Base-by-base conservation (phyloP, 345 rosid genomes). In the Rhodomyrtus tomentosa region DNA sequence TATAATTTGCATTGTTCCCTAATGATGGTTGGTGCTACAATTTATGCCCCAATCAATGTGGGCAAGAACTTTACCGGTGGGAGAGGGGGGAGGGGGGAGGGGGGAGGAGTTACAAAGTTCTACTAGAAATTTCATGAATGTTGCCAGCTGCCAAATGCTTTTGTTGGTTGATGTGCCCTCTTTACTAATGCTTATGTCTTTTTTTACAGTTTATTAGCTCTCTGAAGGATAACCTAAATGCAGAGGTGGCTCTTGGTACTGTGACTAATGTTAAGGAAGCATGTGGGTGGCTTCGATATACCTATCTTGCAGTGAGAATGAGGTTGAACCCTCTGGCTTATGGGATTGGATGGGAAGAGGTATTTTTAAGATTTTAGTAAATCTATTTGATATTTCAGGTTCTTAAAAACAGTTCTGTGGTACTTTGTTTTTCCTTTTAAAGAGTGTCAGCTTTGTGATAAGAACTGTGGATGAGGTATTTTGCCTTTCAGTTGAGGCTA, bases 311-410 rank as follows among this genome's bases (percentile, higher is more conserved):
- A 85, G 95, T 96, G 88, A 93, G 99, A 90, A 96, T 96, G 99
- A 94, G 93, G 88, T 79, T 94, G 89, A 96, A 96, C 90, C 99
- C 99, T 54, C 88, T 96, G 90, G 99, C 96, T 84, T 96, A 96
- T 91, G 99, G 99, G 68, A 87, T 95, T 88, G 99, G 98, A 89
- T 96, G 99, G 99, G 99, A 96, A 49, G 98, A 96, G 98, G 99
- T 96, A 89, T 49, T 87, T 55, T 50, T 42, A 36, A 72, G 42
- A 62, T 18, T 36, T 18, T 13, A 81, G 14, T 45, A 15, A 36
- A 53, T 12, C 80, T 55, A 49, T 76, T 82, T 54, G 36, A 50
- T 81, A 53, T 50, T 50, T 81, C 55, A 50, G 53, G n/a, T 25
- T 81, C 56, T 40, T 49, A n/a, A 53, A 81, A 45, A 16, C 3